These are phyloP conservation scores for Cladosporium sp. DNA, from an alignment of 2,329 filamentous ascomycete species.

Conservation along the genomic window DNA sequence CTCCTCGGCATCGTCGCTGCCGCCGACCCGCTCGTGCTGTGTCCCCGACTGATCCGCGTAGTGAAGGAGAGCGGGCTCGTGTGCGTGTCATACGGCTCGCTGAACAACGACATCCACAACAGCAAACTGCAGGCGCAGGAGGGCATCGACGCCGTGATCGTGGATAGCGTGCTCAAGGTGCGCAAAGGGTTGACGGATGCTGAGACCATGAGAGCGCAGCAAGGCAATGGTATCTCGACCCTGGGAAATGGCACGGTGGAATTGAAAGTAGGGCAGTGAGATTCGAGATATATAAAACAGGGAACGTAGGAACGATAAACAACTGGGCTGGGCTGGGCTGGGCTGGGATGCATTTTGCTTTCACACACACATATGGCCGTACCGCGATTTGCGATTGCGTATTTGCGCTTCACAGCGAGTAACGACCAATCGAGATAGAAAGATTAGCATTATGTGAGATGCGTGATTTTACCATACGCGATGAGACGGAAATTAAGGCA, in stretches of 20 bases:
- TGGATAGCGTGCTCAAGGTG: slow-evolving; percentile 91
- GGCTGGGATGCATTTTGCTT: background rate
- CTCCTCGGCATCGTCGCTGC: slow-evolving; percentile 85
- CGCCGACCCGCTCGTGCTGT: slow-evolving; percentile 85
- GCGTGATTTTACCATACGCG: background rate
- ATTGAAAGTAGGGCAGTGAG: background rate
- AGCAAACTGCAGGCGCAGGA: slow-evolving; percentile 91
- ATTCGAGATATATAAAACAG: background rate
- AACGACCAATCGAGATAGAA: background rate
- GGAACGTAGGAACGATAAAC: background rate
- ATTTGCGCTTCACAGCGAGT: background rate
- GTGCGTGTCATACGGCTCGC: slow-evolving; percentile 87
- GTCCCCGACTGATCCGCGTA: slow-evolving; percentile 82
- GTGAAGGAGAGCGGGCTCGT: slow-evolving; percentile 94
- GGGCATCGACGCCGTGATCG: slow-evolving; percentile 96
- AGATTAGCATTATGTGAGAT: background rate
- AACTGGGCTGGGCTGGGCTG: background rate
- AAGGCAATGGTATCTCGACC: slow-evolving; percentile 5
- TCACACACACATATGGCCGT: background rate
- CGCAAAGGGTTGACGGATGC: slow-evolving; percentile 76
- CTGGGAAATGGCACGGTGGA: background rate
- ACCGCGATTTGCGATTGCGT: background rate
- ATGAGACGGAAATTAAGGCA: background rate
- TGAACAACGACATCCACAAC: slow-evolving; percentile 85
- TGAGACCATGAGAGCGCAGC: slow-evolving; percentile 22